Evolutionary conservation across 1,139 yeast genomes (phyloP), one percentile per base, ranked within the genome.

Genomic region (Yamadazyma taylorii): DNA sequence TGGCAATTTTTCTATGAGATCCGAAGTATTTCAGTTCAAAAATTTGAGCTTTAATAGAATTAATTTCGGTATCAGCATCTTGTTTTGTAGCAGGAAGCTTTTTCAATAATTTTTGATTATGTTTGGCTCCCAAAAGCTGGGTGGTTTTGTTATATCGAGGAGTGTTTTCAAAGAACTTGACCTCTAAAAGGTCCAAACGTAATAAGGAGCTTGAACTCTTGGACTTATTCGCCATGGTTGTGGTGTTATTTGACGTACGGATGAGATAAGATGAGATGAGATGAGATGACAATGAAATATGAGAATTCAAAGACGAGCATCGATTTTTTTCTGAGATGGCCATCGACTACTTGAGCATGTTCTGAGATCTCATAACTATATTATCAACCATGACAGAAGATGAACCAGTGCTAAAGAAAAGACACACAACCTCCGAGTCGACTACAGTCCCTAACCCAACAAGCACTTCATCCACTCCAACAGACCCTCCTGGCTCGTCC

Each of bases 61-160:
- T 42, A 15, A 81, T 72, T 51, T 73, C 70, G 10, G 48, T 46
- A 12, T 52, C 47, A 1, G 85, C 79, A 5, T 73, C 76, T 17
- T 63, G 65, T 33, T 58, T 54, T 11, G 43, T 21, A 15, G 57
- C 44, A 2, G 76, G 75, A 16, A 71, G 52, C 42, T 63, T 68
- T 40, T 67, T 69, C 39, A 78, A 51, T 22, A 78, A 52, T 43
- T 74, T 69, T 30, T 59, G 51, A 53, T 61, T 75, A 46, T 70
- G 78, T 51, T 65, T 68, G 17, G 80, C 78, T 35, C 60, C 60
- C 42, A 75, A 61, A 32, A 75, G 58, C 51, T 70, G 73, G 39
- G 66, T 68, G 2, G 88, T 81, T 40, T 69, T 69, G 1, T 70
- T 66, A 48, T 73, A 78, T 43, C 88, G 61, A 2, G 88, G 81